Percentiles rank a stretch among this genome's conserved stretches.
Evolutionary conservation across 306 rosid genomes (phyloP).

Genomic region (Malus domestica): ASM211411v1 NC_041791.1:4389501-4390000

Average conservation of each 20-base stretch:
- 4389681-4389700: too few relatives aligned
- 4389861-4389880: background rate
- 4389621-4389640: too few relatives aligned
- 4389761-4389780: background rate
- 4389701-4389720: too few relatives aligned
- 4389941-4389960: conserved; percentile 25
- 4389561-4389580: too few relatives aligned
- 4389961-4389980: conserved; percentile 18
- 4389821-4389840: background rate
- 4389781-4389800: conserved; percentile 3
- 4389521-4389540: accelerated
- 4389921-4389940: background rate
- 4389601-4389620: too few relatives aligned
- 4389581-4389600: too few relatives aligned
- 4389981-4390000: background rate
- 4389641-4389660: too few relatives aligned
- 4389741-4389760: background rate
- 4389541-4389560: too few relatives aligned
- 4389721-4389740: too few relatives aligned
- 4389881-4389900: background rate
- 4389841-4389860: background rate
- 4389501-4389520: accelerated
- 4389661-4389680: too few relatives aligned
- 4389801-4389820: background rate
- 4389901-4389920: background rate